Evolutionary conservation across 1,284 basidiomycete genomes (phyloP).

Genomic region (Cutaneotrichosporon cavernicola): DNA sequence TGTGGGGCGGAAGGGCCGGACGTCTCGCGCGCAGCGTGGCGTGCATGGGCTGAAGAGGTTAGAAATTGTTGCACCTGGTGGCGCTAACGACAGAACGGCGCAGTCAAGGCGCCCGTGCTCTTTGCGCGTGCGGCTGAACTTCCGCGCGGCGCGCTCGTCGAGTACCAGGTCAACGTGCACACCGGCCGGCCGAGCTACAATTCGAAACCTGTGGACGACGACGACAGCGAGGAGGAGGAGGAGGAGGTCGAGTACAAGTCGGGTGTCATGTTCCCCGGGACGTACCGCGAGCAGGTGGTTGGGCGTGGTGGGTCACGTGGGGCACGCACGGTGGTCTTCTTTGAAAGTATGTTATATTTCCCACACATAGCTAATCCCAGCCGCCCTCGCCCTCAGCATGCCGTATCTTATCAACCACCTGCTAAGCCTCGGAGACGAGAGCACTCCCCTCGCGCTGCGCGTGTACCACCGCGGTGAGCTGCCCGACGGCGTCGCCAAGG

Average conservation of each 20-base stretch:
- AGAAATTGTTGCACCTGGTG: not conserved
- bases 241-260: not conserved
- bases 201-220: constrained; percentile 11
- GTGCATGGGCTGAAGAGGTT: constrained; percentile 36
- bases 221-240: constrained; percentile 28
- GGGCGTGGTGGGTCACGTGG: not conserved
- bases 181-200: constrained; percentile 38
- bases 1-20: constrained; percentile 48
- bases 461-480: not conserved
- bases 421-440: not conserved
- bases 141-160: constrained; percentile 67
- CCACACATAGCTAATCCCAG: not conserved
- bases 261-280: not conserved
- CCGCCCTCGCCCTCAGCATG: not conserved
- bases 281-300: not conserved
- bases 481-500: not conserved
- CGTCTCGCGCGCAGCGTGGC: constrained; percentile 56
- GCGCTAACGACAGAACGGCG: constrained; percentile 35
- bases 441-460: not conserved
- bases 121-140: constrained; percentile 69
- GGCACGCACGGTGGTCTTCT: not conserved
- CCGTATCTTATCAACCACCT: not conserved
- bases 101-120: constrained; percentile 57
- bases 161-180: constrained; percentile 56
- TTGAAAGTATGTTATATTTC: not conserved